These are phyloP conservation scores for Butyriboletus loyo DNA, from an alignment of 768 basidiomycete species.

Conservation along the genomic window DNA sequence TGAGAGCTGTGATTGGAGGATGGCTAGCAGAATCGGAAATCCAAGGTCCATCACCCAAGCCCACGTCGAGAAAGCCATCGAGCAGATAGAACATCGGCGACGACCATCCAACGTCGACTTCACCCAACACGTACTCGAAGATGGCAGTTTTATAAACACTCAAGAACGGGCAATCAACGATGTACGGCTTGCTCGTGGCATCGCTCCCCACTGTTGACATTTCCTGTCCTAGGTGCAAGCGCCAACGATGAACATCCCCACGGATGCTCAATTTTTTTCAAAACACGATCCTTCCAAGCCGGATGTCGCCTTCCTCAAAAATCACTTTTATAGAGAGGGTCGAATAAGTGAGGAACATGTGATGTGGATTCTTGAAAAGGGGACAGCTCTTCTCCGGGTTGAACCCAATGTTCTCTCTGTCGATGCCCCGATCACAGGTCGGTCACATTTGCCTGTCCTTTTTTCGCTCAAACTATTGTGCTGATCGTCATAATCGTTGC, in stretches of 20 bases:
- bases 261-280: conserved; percentile 92
- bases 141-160: conserved; percentile 87
- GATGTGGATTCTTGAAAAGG: conserved; percentile 86
- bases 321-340: conserved; percentile 98
- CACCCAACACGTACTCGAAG: conserved; percentile 89
- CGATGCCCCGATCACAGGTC: conserved; percentile 97
- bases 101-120: conserved; percentile 73
- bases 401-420: conserved; percentile 93
- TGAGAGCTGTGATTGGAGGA: too few relatives aligned
- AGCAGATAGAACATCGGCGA: conserved; percentile 41
- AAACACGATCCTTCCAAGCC: conserved; percentile 82
- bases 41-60: conserved; percentile 35
- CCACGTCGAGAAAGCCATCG: conserved; percentile 34
- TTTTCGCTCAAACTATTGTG: not conserved
- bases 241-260: conserved; percentile 89
- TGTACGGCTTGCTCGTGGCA: conserved; percentile 43
- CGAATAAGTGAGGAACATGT: conserved; percentile 93
- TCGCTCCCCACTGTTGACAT: conserved; percentile 7
- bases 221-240: conserved; percentile 78
- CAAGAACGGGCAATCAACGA: conserved; percentile 97
- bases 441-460: not conserved
- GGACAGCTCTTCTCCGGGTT: conserved; percentile 73
- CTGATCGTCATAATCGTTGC: conserved; percentile 7
- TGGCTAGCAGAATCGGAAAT: too few relatives aligned
- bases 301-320: conserved; percentile 95